Evolutionary conservation across 768 basidiomycete species (phyloP), one percentile per base, ranked within the genome.

Genomic region (Suillus subaureus): DNA sequence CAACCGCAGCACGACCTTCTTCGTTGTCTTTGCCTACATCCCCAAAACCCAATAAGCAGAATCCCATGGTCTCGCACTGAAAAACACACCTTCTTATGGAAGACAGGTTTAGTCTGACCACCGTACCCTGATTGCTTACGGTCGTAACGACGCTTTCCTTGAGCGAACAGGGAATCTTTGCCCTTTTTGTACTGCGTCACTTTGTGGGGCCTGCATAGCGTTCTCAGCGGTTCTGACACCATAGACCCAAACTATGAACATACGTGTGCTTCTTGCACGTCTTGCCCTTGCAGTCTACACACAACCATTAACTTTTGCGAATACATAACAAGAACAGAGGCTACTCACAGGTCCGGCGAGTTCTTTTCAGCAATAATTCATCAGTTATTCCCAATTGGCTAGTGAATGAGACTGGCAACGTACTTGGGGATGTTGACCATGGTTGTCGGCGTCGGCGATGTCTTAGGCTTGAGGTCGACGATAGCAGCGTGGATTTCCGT

Each of bases 151-250:
- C 97, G 93, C 90, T 99, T 99, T 84, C 97, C 97, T 84, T 99
- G 97, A 61, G 94, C 97, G 78, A 93, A 93, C 69, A 96, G 83
- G 66, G 97, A 99, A 78, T 94, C 97, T 84, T 99, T 99, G 79
- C 97, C 97, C 88, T 94, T 97, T 91, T 99, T 99, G 89, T 99
- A 99, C 80, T 99, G 97, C 66, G 97, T 98, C 75, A 99, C 97
- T 82, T 99, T 99, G 85, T 99, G 97, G 66, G 96, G 96, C 69
- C 94, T 96, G 76, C 57, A 73, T 61, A 70, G 35, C 35, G 11
- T 21, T 37, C 47, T 62, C n/a, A 58, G 65, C 64, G 52, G 13
- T 31, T 9, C n/a, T 23, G 13, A 55, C 13, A 21, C 18, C 1
- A 49, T 26, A 62, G 28, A 26, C 18, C 21, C 56, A 49, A 18